Conservation (phyloP, 2,329 filamentous ascomycete species). For the Talaromyces rugulosus region DNA sequence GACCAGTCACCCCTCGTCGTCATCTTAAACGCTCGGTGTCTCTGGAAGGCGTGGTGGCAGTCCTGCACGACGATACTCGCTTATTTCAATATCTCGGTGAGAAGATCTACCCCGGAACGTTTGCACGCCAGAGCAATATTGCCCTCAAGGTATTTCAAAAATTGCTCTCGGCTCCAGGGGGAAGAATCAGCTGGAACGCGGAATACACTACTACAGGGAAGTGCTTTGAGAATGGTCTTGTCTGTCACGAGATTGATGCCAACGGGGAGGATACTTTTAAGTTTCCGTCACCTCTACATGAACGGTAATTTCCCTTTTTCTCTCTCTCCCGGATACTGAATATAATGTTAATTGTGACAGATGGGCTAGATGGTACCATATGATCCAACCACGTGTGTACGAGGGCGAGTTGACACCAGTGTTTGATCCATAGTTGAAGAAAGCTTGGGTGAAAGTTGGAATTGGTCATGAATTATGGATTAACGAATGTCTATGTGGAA, state of each 20-base stretch:
- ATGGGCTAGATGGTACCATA: slow-evolving; percentile 8
- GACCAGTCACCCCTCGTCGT: not conserved
- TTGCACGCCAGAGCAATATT: not conserved
- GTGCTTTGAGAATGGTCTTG: not conserved
- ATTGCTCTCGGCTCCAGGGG: not conserved
- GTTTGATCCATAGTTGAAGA: not conserved
- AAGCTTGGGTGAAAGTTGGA: not conserved
- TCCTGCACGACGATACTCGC: not conserved
- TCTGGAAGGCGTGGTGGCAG: not conserved
- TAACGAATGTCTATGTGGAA: not conserved
- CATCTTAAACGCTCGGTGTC: not conserved
- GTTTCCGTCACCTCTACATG: slow-evolving; percentile 7
- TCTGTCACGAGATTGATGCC: not conserved
- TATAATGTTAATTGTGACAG: not conserved
- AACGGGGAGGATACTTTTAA: not conserved
- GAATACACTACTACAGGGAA: slow-evolving; percentile 1
- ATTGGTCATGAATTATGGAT: not conserved
- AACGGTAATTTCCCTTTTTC: not conserved
- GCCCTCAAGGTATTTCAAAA: slow-evolving; percentile 4
- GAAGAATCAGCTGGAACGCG: not conserved
- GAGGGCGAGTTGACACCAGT: slow-evolving; percentile 5
- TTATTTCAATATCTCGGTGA: slow-evolving; percentile 3
- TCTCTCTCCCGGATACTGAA: not conserved
- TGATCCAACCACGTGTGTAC: slow-evolving; percentile 4
- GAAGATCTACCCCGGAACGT: slow-evolving; percentile 4